Base-by-base conservation (phyloP, 225 moss, liverwort and hornwort genomes). In the Pseudisothecium myosuroides region DNA sequence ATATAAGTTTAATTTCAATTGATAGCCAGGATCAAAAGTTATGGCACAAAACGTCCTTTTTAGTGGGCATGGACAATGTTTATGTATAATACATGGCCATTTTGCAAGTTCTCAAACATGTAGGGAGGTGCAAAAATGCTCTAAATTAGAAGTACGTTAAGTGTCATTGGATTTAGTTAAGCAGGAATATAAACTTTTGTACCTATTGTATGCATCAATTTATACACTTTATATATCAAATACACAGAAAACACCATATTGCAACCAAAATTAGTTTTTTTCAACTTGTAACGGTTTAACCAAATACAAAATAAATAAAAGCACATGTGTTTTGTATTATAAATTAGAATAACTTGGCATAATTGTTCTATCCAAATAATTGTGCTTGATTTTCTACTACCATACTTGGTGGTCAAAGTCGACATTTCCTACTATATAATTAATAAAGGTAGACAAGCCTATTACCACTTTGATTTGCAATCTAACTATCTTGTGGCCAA, bases 81-180 rank as follows among this genome's bases (percentile, higher is more conserved):
- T 5, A 16, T 10, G 6, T 16, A 16, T 5, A 52, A 36, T 36
- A 23, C 2, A 23, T 49, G 19, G 2, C 11, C 20, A 75, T 32
- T 75, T 50, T 76, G 12, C 5, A 76, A 50, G 12, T 32, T 20
- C 7, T 76, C 12, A 20, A 2, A 50, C 6, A 76, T 50, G 1
- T 13, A 52, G 3, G 3, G 1, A 34, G 5, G 3, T 76, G 3
- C 22, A 34, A 36, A 36, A 36, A 36, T 76, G 36, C 36, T 52
- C 5, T 12, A 5, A 52, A 34, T 50, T 52, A 1, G 3, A 49
- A 41, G 27, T 41, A 1, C 3, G n/a, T n/a, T 5, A 26, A 7
- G 3, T 12, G 0, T 32, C 50, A 76, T 7, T 75, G 2, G 4
- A 11, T 75, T 2, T 2, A 7, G 1, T 3, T 11, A 0, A 49